Evolutionary conservation across 208 protist genomes (phyloP).

Genomic region (Leishmania martiniquensis): DNA sequence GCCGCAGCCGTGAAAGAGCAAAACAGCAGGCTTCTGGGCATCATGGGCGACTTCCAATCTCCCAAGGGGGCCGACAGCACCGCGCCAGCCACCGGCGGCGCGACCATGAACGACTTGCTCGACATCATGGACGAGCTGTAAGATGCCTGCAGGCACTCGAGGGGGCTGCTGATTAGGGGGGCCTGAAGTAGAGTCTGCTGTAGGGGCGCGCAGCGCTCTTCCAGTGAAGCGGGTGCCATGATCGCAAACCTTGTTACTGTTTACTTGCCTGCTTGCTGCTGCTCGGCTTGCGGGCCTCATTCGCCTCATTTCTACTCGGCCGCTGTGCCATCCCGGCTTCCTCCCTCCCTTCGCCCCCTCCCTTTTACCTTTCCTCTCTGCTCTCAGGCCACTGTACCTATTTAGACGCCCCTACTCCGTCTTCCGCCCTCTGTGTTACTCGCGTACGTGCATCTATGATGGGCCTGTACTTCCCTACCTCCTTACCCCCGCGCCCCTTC

Average conservation of each 20-base stretch:
- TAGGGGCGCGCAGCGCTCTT: neutral
- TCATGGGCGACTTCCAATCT: conserved; percentile 46
- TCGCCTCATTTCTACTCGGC: neutral
- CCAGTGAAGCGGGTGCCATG: neutral
- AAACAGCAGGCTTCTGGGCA: conserved; percentile 61
- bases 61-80: neutral
- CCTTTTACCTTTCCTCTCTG: neutral
- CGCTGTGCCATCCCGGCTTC: neutral
- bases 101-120: conserved; percentile 45
- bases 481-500: neutral
- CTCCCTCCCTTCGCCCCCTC: neutral
- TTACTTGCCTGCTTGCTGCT: neutral
- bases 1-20: conserved; percentile 40
- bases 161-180: neutral
- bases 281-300: neutral
- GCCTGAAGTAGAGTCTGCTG: neutral
- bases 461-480: no score
- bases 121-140: conserved; percentile 90
- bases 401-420: neutral
- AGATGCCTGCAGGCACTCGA: neutral
- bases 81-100: neutral
- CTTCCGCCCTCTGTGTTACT: no score
- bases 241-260: neutral
- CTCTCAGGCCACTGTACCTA: neutral
- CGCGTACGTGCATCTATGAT: no score